Evolutionary conservation across 1,139 yeast species (phyloP), one percentile per base, ranked within the genome.

Genomic region (Taphrina communis): DNA sequence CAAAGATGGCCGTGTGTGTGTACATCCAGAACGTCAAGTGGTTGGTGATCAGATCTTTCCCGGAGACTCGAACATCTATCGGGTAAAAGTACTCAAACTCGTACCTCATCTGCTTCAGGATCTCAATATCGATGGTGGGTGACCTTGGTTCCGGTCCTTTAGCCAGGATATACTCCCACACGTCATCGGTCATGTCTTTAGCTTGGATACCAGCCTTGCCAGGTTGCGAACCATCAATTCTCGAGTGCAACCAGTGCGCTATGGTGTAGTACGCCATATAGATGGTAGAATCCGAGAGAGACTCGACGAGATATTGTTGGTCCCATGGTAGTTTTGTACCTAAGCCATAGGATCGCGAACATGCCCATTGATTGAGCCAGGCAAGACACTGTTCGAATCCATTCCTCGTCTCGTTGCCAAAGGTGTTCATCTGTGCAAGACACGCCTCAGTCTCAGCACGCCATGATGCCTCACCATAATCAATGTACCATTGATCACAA

Each of bases 301-400:
- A 92, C 81, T 95, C 99, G 70, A 95, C 94, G 77, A 95, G 85
- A 77, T 89, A 93, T 78, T 88, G 88, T 74, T 89, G 88, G 81
- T 95, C 99, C 99, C 99, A 95, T 72, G 99, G 99, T 74, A 95
- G 86, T 78, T 83, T 88, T 71, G 98, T 88, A 78, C 99, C 99
- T 74, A 95, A 84, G 78, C 99, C 99, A 75, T 90, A 95, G 72
- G 96, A 88, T 84, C 99, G 90, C 71, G 97, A 90, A 72, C 95
- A 90, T 67, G 99, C 99, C 99, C 99, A 95, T 82, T 92, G 93
- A 82, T 89, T 90, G 77, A 95, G 86, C 99, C 99, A 95, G 74
- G 89, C 96, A 74, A 95, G 84, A 70, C 90, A 97, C 80, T 93
- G 94, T 80, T 93, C 97, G 76, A 94, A 93, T 7, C 96, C 97